Conservation (phyloP, 2,329 filamentous ascomycete species). For the Fusarium sambucinum region DNA sequence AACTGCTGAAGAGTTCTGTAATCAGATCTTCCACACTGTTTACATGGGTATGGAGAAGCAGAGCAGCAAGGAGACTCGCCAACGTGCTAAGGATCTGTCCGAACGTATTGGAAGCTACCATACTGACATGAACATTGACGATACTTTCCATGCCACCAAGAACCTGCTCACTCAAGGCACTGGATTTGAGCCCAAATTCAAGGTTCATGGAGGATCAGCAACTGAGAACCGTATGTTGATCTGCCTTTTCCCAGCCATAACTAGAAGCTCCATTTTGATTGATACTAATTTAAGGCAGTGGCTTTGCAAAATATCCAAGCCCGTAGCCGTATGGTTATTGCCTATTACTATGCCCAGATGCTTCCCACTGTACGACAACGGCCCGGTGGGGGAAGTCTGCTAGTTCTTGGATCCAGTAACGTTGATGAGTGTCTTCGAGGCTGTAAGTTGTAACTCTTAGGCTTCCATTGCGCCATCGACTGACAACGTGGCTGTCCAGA, state of each 20-base stretch:
- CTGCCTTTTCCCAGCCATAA: background rate
- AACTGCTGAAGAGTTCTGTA: slow-evolving; percentile 67
- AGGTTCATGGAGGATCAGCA: slow-evolving; percentile 68
- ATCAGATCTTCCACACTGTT: slow-evolving; percentile 53
- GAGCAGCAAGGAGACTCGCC: slow-evolving; percentile 73
- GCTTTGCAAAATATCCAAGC: slow-evolving; percentile 32
- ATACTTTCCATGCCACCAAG: slow-evolving; percentile 64
- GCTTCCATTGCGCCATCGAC: background rate
- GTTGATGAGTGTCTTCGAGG: slow-evolving; percentile 45
- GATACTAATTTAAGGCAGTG: slow-evolving; percentile 18
- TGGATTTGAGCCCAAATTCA: slow-evolving; percentile 63
- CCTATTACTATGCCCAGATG: slow-evolving; percentile 55
- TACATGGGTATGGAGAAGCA: slow-evolving; percentile 77
- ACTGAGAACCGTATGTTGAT: slow-evolving; percentile 56
- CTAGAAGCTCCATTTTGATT: background rate
- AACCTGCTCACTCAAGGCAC: slow-evolving; percentile 69
- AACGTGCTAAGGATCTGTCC: slow-evolving; percentile 71
- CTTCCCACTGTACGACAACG: slow-evolving; percentile 40
- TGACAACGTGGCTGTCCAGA: slow-evolving; percentile 11
- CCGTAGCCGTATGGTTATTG: slow-evolving; percentile 32
- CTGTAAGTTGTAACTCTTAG: background rate
- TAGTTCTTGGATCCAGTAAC: slow-evolving; percentile 49
- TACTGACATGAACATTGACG: slow-evolving; percentile 79
- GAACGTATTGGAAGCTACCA: slow-evolving; percentile 77
- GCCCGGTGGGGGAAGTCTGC: slow-evolving; percentile 43